Evolutionary conservation across 2,329 filamentous ascomycete genomes (phyloP), one percentile per base, ranked within the genome.

Genomic region (Taxawa tesnikishii): DNA sequence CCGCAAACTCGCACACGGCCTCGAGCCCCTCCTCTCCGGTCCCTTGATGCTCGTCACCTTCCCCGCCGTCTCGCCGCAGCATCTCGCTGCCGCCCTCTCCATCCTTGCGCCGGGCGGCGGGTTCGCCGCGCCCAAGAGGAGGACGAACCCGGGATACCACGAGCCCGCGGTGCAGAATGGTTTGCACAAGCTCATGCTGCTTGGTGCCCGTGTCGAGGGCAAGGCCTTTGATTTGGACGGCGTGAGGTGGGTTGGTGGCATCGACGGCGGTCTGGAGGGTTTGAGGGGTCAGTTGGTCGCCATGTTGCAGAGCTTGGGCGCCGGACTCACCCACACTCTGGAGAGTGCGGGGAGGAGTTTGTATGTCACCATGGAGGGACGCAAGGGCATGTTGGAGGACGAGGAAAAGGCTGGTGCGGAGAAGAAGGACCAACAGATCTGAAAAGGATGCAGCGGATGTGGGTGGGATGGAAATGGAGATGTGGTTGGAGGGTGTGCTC

Each of bases 131-230:
- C 88, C 88, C 2, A 74, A 73, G 31, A 70, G 83, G 38, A 79
- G 70, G 55, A 77, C 73, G 46, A 83, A 71, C 47, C 85, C 88
- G 0, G 76, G 77, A 9, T 94, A 85, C 58, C 71, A 93, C 54
- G 88, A 94, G 34, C 68, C 74, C 0, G 56, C 68, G 2, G 83
- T 88, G 33, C 87, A 94, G 58, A 73, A 64, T 42, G 90, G 82
- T 6, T 55, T 98, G 44, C 75, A 84, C 49, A 98, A 98, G 62
- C 60, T 98, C 41, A 67, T 93, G 54, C 60, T 98, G 19, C 62
- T 98, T 10, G 90, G 85, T 32, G 87, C 87, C 10, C 70, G 90
- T 31, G 72, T 94, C 17, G 90, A 98, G 51, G 82, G 82, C 40
- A 79, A 75, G 55, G 73, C 84, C 18, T 87, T 94, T 48, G 87